These are phyloP conservation scores for Dianthus caryophyllus DNA, from an alignment of 148 eudicot genomes.

Conservation along the genomic window DNA sequence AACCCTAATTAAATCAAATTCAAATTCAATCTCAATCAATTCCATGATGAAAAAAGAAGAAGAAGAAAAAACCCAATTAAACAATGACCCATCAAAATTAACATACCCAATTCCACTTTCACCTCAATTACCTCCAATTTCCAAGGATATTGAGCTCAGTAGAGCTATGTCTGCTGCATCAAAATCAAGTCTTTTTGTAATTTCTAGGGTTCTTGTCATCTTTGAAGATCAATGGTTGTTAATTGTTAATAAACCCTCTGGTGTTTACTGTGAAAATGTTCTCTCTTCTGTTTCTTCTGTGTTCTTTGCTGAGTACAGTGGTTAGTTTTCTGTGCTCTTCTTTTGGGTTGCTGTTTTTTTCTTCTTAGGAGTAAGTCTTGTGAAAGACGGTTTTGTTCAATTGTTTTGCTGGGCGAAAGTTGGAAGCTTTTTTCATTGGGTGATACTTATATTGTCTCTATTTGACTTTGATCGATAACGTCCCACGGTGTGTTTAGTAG, in stretches of 20 bases:
- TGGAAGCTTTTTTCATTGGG: conserved; percentile 4
- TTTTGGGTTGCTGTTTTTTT: too few species aligned
- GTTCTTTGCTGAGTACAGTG: conserved; percentile 34
- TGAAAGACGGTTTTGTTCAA: too few species aligned
- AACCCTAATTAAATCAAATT: conserved; percentile 6
- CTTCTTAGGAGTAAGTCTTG: too few species aligned
- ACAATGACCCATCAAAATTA: conserved; percentile 21
- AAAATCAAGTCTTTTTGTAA: conserved; percentile 49
- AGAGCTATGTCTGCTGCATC: conserved; percentile 92
- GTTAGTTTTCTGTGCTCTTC: too few species aligned
- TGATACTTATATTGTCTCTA: too few species aligned
- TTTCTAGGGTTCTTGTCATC: conserved; percentile 47
- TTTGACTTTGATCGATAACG: too few species aligned
- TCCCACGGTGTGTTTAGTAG: too few species aligned
- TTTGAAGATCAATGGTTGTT: conserved; percentile 83
- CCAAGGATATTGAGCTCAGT: conserved; percentile 71
- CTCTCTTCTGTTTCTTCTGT: conserved; percentile 45
- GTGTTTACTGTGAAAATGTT: conserved; percentile 76
- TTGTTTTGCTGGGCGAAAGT: neutral
- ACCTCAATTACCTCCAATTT: conserved; percentile 63
- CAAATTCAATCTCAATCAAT: conserved; percentile 14
- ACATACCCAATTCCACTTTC: conserved; percentile 77
- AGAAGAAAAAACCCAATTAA: conserved; percentile 29
- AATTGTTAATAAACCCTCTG: conserved; percentile 75
- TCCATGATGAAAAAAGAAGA: too few species aligned